Evolutionary conservation across 2,329 filamentous ascomycete genomes (phyloP).

Genomic region (Seiridium unicorne): DNA sequence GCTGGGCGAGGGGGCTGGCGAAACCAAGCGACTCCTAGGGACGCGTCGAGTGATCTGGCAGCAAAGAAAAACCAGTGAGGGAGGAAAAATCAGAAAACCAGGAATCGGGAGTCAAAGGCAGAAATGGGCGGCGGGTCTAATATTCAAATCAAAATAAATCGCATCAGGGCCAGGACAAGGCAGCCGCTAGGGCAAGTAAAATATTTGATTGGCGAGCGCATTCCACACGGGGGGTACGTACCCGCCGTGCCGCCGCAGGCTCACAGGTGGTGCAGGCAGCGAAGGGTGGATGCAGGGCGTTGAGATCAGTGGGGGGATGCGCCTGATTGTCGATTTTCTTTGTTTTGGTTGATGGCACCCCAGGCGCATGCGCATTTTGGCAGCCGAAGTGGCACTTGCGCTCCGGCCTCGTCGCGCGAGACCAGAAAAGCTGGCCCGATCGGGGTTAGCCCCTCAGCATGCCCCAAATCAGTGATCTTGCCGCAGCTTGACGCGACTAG

Average conservation of each 20-base stretch:
- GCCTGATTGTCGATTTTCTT: neutral
- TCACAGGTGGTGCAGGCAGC: neutral
- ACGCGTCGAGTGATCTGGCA: conserved; percentile 6
- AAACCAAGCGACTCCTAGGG: neutral
- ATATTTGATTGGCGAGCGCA: neutral
- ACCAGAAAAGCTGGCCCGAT: neutral
- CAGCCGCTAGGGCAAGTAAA: neutral
- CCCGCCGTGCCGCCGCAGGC: no score
- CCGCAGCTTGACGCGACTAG: conserved; percentile 25
- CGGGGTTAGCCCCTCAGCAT: neutral
- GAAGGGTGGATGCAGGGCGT: neutral
- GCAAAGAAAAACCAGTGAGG: neutral
- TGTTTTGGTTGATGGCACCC: neutral
- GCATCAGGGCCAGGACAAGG: neutral
- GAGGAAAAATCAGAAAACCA: neutral
- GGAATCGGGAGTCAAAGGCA: neutral
- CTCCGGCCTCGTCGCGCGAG: neutral
- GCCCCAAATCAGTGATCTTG: conserved; percentile 15
- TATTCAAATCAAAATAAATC: neutral
- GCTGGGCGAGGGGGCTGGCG: neutral
- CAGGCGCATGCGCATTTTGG: neutral
- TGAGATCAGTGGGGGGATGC: neutral
- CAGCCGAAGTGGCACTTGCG: neutral
- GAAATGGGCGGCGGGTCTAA: conserved; percentile 5
- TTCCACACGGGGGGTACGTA: neutral